Evolutionary conservation across 2,329 filamentous ascomycete species (phyloP).

Genomic region (Dryadomyces quercivorus): DNA sequence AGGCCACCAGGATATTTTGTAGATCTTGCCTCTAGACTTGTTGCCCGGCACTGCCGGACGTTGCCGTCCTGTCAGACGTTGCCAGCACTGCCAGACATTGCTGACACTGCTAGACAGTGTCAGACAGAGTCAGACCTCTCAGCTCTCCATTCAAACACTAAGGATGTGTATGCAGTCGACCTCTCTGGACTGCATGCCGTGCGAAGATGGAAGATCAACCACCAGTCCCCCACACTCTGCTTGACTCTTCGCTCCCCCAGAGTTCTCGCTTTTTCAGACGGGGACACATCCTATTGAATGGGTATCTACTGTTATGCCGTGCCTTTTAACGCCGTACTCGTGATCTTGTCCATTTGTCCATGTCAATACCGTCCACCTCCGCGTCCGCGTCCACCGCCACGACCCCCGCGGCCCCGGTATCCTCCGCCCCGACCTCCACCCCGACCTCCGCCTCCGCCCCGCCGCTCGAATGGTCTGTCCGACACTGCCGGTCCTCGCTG

Average conservation of each 20-base stretch:
- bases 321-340: too few species aligned
- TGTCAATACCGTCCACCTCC: background rate
- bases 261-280: conserved; percentile 32
- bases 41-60: too few species aligned
- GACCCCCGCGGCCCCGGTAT: conserved; percentile 22
- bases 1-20: too few species aligned
- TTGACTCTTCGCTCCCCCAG: conserved; percentile 22
- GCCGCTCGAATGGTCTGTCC: conserved; percentile 15
- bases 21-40: too few species aligned
- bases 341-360: too few species aligned
- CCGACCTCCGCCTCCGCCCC: conserved; percentile 24
- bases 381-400: conserved; percentile 21
- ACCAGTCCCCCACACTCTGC: conserved; percentile 33
- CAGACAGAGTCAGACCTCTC: too few species aligned
- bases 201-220: conserved; percentile 32
- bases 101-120: too few species aligned
- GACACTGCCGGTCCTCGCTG: conserved; percentile 41
- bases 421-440: conserved; percentile 25
- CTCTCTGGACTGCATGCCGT: conserved; percentile 29
- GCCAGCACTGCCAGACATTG: too few species aligned
- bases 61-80: background rate
- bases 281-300: conserved; percentile 25
- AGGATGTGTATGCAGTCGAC: conserved; percentile 8
- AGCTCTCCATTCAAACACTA: conserved; percentile 18
- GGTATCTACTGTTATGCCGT: background rate